Base-by-base conservation (phyloP, 345 rosid genomes). In the Turritis glabra region DNA sequence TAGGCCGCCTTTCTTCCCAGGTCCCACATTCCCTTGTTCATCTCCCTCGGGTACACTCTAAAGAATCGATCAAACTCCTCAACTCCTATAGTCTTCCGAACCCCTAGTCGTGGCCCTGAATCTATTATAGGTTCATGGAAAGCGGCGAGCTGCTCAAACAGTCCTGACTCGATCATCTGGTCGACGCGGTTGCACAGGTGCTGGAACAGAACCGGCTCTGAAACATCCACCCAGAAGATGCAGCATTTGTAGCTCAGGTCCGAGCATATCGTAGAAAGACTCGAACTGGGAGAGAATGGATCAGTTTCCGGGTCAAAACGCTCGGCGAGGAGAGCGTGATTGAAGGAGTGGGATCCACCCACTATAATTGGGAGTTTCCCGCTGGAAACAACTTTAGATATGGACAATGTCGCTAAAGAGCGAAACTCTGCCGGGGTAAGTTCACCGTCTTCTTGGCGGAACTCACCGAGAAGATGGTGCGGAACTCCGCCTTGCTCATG, bases 261-360 rank as follows among this genome's bases (percentile, higher is more conserved):
- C 0, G 48, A 7, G 13, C 48, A 60, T 1, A 60, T 60, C 3
- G 65, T 12, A 1, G 65, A 60, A 37, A 60, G 65, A 21, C 19
- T 22, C 1, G 65, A 11, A 3, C 5, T 26, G 1, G 30, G 47
- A 21, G 65, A 14, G 30, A 60, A 60, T 3, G 65, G 65, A 48
- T 84, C 81, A 1, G 52, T 8, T 23, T n/a, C 71, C 3, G 87
- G 90, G 77, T 83, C 76, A 70, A 83, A 87, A 38, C 72, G 27
- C 15, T 73, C 80, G 3, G 83, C 83, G 3, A 87, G 64, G 27
- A 91, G 78, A 38, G 90, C 84, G 47, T 91, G 86, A 3, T 87
- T 73, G 80, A 81, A 89, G 0, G 94, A 87, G 81, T 91, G 89
- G 14, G 92, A 88, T 37, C 97, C 94, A 5, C 97, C 97, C 1